Evolutionary conservation across 148 eudicot species (phyloP), one percentile per base, ranked within the genome.

Genomic region (Hydrangea macrophylla): DNA sequence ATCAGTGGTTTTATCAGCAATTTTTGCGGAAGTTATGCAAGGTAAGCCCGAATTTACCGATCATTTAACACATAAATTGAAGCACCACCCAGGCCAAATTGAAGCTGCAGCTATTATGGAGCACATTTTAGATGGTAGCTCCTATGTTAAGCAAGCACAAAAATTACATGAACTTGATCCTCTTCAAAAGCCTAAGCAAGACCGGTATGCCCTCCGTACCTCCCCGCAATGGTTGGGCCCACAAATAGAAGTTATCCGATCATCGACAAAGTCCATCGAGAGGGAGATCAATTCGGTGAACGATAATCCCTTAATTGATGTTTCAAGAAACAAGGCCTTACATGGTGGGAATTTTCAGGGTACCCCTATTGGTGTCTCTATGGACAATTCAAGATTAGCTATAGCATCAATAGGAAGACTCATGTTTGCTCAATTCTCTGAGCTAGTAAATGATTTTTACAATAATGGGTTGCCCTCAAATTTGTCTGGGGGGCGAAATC

Each of bases 341-440:
- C 74, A 71, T 13, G 74, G 74, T 27, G 75, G 69, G 54, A 62
- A 71, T 30, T 71, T 71, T 37, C 75, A 71, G 48, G 75, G 75
- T 39, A 64, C 75, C 55, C 75, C 75, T 12, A 71, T 71, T 37
- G 75, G 69, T 54, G 75, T 71, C n/a, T 71, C 75, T 0, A 71
- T 71, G 75, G 75, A 71, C 67, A 71, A 71, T 24, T 54, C 69
- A 6, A 71, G 75, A 31, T 31, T 71, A 30, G 75, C 75, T 18
- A 31, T 64, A 2, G 75, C 63, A 12, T 64, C 75, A 10, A 71
- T 71, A 24, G 74, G 74, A 3, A 71, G 62, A 17, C 74, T 71
- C 51, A 62, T 71, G 68, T 71, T 71, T 55, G 74, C 74, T 39
- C 74, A 71, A 24, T 64, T 72, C 53, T 72, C 75, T 7, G 75